A percentile compares a stretch with the other conserved stretches of the same genome.
Conservation (phyloP, 257 asterid genomes). For the Orobanche coerulescens region DNA sequence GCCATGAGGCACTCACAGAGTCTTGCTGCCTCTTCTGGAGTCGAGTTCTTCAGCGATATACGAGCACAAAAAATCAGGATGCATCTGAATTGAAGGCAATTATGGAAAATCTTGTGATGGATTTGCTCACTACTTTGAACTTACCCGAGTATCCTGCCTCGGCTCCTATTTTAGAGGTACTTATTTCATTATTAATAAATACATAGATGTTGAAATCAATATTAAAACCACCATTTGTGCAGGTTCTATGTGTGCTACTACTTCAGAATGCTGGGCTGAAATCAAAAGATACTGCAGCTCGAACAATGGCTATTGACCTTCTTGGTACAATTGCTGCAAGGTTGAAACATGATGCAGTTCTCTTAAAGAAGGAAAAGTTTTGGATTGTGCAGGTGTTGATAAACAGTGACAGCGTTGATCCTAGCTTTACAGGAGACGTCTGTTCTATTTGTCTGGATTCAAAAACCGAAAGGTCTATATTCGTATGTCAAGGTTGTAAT, state of each 20-base stretch:
- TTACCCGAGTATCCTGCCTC: slow-evolving; percentile 98
- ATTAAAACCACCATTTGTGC: slow-evolving; percentile 36
- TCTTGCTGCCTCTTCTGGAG: slow-evolving; percentile 98
- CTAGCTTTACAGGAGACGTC: slow-evolving; percentile 32
- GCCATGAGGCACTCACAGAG: slow-evolving; percentile 84
- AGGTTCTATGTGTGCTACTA: slow-evolving; percentile 95
- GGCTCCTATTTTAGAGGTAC: slow-evolving; percentile 88
- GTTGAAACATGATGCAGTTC: slow-evolving; percentile 81
- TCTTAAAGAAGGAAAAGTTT: slow-evolving; percentile 61
- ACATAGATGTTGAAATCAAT: slow-evolving; percentile 18
- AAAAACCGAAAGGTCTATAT: slow-evolving; percentile 41
- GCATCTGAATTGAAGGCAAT: slow-evolving; percentile 79
- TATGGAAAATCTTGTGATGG: slow-evolving; percentile 92
- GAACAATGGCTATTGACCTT: slow-evolving; percentile 97
- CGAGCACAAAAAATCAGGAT: slow-evolving; percentile 81
- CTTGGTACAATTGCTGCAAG: slow-evolving; percentile 98
- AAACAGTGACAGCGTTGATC: slow-evolving; percentile 36
- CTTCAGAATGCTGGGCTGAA: slow-evolving; percentile 94
- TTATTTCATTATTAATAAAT: slow-evolving; percentile 15
- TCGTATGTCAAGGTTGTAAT: slow-evolving; percentile 70
- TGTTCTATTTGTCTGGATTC: slow-evolving; percentile 75
- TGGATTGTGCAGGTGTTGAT: slow-evolving; percentile 71
- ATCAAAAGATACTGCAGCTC: slow-evolving; percentile 84
- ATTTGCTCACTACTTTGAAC: slow-evolving; percentile 81
- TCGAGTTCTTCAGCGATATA: slow-evolving; percentile 87